A percentile compares a stretch with the other conserved stretches of the same genome.
These are phyloP conservation scores for Paramecium primaurelia DNA, from an alignment of 73 alveolate species.

Conservation along the genomic window DNA sequence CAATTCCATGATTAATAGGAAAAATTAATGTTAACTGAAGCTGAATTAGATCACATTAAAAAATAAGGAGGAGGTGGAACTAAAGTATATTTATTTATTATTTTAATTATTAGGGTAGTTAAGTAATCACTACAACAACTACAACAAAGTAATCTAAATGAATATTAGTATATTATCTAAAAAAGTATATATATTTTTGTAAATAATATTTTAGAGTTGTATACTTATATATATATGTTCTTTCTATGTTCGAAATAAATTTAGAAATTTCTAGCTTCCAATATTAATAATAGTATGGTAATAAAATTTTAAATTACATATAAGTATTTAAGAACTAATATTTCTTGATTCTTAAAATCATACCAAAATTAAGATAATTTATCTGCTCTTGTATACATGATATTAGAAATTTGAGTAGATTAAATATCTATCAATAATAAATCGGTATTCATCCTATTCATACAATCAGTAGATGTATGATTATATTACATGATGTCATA, in stretches of 20 bases:
- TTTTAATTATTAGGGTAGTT: background rate
- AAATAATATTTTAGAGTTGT: too few relatives aligned
- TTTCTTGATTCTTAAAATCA: background rate
- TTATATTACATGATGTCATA: background rate
- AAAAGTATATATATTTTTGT: background rate
- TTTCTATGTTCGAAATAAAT: background rate
- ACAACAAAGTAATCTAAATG: background rate
- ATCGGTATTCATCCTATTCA: background rate
- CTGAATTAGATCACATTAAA: constrained; percentile 14
- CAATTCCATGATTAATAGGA: constrained; percentile 7
- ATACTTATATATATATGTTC: background rate
- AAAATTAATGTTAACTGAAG: constrained; percentile 16
- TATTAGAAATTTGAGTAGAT: background rate
- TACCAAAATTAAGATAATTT: background rate
- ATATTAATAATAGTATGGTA: background rate
- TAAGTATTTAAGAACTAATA: background rate
- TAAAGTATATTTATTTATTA: background rate
- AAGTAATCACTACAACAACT: background rate
- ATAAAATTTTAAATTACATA: background rate
- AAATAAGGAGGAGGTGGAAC: background rate
- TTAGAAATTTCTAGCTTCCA: background rate
- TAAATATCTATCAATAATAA: background rate
- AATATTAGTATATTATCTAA: background rate
- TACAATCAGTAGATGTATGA: background rate
- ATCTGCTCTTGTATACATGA: background rate